Percentiles rank a stretch among this genome's conserved stretches.
phyloP scores from a whole-genome alignment of 2,329 filamentous ascomycete genomes.

The Talaromyces islandicus region DNA sequence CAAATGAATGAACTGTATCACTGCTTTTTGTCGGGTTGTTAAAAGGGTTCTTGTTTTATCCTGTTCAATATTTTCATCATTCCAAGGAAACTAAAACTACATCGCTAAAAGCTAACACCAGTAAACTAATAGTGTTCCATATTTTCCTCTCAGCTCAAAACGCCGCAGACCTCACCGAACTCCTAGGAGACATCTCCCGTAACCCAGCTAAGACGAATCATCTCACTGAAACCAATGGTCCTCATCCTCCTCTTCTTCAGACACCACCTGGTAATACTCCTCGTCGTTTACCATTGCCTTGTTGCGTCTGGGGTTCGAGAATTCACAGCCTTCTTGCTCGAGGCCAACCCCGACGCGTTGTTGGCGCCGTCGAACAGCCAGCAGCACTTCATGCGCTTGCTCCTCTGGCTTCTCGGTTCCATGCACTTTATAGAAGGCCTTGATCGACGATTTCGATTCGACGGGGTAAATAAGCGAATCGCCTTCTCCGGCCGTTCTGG shows the following conservation, averaged over 20 bases:
- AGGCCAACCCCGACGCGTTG: constrained; percentile 47
- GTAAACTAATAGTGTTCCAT: background rate
- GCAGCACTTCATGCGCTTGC: constrained; percentile 40
- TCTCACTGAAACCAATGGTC: constrained; percentile 6
- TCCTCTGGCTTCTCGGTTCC: constrained; percentile 37
- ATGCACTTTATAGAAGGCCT: constrained; percentile 38
- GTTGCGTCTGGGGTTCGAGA: constrained; percentile 49
- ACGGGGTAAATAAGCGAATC: constrained; percentile 32
- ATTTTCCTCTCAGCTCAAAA: background rate
- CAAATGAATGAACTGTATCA: background rate
- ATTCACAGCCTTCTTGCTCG: constrained; percentile 46
- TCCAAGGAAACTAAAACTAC: background rate
- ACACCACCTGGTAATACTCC: constrained; percentile 34
- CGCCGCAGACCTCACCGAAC: background rate
- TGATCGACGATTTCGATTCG: constrained; percentile 25
- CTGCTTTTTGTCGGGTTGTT: background rate
- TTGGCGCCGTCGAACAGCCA: constrained; percentile 46
- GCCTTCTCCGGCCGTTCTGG: constrained; percentile 19
- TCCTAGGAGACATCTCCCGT: background rate
- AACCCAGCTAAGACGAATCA: background rate
- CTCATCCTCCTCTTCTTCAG: background rate
- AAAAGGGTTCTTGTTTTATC: background rate
- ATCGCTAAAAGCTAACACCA: background rate
- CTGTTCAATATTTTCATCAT: background rate
- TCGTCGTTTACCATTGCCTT: constrained; percentile 47